Percentiles rank a stretch among this genome's conserved stretches.
Evolutionary conservation across 345 rosid species (phyloP).

Genomic region (Salix arbutifolia): DNA sequence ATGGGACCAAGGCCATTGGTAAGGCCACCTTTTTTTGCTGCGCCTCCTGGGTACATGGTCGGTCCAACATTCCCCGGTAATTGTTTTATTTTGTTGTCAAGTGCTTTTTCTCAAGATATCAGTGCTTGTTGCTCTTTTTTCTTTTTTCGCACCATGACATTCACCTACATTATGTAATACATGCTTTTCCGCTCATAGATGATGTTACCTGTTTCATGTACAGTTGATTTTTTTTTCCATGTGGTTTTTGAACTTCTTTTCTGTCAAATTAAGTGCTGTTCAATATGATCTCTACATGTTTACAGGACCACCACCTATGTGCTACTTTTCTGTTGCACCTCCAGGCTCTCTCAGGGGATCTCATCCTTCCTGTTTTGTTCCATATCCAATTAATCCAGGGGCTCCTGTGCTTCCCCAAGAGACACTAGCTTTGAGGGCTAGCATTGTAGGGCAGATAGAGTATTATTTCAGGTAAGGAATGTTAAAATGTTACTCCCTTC

Average conservation of each 20-base stretch:
- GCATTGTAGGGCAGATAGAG: constrained; percentile 69
- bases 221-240: background rate
- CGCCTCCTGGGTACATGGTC: constrained; percentile 66
- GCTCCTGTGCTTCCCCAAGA: constrained; percentile 45
- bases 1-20: constrained; percentile 62
- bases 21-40: constrained; percentile 59
- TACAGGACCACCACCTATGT: constrained; percentile 65
- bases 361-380: constrained; percentile 52
- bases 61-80: constrained; percentile 83
- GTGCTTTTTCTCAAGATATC: constrained; percentile 1
- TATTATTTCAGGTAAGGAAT: constrained; percentile 83
- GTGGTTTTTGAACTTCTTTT: background rate
- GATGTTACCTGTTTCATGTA: background rate
- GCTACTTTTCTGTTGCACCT: constrained; percentile 58
- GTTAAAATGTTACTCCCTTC: background rate
- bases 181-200: background rate
- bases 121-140: background rate
- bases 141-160: background rate
- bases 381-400: constrained; percentile 58
- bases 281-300: background rate
- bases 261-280: background rate
- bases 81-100: constrained; percentile 11
- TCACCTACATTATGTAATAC: background rate
- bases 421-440: constrained; percentile 41
- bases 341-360: constrained; percentile 77